Base-by-base conservation (phyloP, 2,329 filamentous ascomycete species). In the Xylariaceae sp. region DNA sequence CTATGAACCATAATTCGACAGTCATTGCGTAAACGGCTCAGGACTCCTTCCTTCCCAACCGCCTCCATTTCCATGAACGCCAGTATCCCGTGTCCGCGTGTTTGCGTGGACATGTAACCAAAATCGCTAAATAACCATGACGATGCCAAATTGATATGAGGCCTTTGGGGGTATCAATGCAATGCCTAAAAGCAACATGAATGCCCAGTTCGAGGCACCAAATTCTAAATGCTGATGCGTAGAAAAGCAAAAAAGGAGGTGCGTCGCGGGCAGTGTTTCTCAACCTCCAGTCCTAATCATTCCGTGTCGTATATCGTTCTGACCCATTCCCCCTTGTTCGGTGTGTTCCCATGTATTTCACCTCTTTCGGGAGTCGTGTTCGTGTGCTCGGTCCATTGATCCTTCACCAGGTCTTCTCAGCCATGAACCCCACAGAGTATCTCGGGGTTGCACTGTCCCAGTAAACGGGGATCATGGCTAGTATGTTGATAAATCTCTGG, bases 401-500 rank as follows among this genome's bases (percentile, higher is more conserved):
- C 13, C 30, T 9, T 49, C 37, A 60, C 51, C 48, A 54, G 2
- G 54, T 55, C 45, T 59, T 61, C 41, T 66, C 86, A 19, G 87
- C 84, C 60, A 89, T 81, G 55, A 95, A 90, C 3, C 89, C 89
- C 19, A 95, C 83, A 38, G 83, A 88, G 57, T 86, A 90, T 46
- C 81, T 81, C 46, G 79, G 78, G 9, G 78, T 74, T 12, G 75
- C 69, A 1, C 75, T 73, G 31, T 87, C 79, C 74, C 81, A 85
- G 2, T 71, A 68, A 26, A 95, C 79, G 0, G 89, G 89, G 39
- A 95, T 86, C 71, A 94, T 88, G n/a, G 85, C 88, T 39, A 95
- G 70, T 11, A 90, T 60, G 53, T 95, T 95, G 71, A 83, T 83
- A 57, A 95, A 95, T 0, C 74, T 74, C 52, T 87, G 77, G 1